Conservation (phyloP, 2,329 filamentous ascomycete species). For the Penicillium thymicola region DNA sequence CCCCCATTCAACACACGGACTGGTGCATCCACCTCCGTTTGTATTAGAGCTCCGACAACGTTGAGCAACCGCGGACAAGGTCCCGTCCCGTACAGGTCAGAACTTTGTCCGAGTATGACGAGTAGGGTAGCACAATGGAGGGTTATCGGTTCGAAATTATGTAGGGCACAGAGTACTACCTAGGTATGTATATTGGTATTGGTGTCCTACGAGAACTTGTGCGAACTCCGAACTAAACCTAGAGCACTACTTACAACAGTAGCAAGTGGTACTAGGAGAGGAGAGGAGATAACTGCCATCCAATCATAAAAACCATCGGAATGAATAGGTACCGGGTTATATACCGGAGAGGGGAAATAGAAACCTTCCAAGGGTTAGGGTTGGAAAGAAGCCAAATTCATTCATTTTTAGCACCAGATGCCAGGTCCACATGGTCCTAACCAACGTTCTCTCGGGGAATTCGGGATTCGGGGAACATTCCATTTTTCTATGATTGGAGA, state of each 20-base stretch:
- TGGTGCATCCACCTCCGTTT: constrained; percentile 4
- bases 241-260: neutral
- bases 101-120: constrained; percentile 13
- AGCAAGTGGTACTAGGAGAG: neutral
- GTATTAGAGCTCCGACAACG: constrained; percentile 3
- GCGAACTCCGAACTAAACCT: constrained; percentile 4
- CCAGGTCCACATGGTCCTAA: constrained; percentile 8
- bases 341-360: neutral
- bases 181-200: neutral
- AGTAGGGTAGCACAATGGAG: neutral
- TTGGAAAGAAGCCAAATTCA: neutral
- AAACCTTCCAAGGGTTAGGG: neutral
- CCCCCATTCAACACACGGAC: neutral
- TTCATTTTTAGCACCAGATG: neutral
- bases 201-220: neutral
- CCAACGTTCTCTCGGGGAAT: neutral
- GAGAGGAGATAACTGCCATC: neutral
- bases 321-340: neutral
- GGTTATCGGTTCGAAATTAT: neutral
- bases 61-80: constrained; percentile 6
- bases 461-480: constrained; percentile 6
- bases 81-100: constrained; percentile 4
- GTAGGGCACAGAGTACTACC: neutral
- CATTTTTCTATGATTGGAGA: neutral
- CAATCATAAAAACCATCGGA: neutral